A percentile compares a stretch with the other conserved stretches of the same genome.
Evolutionary conservation across 2,329 filamentous ascomycete genomes (phyloP).

Genomic region (Neophaeococcomyces aloes): DNA sequence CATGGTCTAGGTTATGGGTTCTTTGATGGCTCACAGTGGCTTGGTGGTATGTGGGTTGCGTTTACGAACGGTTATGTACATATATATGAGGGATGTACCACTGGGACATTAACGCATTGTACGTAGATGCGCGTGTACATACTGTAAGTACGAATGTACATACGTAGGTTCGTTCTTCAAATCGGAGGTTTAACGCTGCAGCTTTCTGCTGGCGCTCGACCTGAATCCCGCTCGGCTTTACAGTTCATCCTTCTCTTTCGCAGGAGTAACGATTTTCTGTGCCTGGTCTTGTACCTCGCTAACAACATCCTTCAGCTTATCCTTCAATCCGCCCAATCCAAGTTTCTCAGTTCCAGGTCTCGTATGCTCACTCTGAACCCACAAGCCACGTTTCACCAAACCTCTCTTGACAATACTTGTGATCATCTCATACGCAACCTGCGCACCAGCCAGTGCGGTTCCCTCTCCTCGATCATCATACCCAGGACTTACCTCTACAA

Average conservation of each 20-base stretch:
- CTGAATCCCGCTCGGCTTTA: no score
- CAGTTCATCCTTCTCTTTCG: conserved; percentile 1
- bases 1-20: no score
- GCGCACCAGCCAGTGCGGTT: conserved; percentile 71
- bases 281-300: background rate
- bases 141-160: no score
- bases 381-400: conserved; percentile 24
- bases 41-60: no score
- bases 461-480: conserved; percentile 63
- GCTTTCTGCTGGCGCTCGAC: no score
- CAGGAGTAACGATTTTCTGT: background rate
- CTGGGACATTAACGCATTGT: no score
- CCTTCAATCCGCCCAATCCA: background rate
- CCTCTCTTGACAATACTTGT: conserved; percentile 46
- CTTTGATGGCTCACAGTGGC: no score
- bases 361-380: conserved; percentile 10
- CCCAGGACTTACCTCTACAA: conserved; percentile 23
- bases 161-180: no score
- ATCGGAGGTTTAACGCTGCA: no score
- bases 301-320: conserved; percentile 3
- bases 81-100: no score
- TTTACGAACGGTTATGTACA: no score
- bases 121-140: no score
- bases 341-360: conserved; percentile 12
- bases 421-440: conserved; percentile 77